phyloP scores from a whole-genome alignment of 352 stramenopile species.

The Globisporangium ultimum region DNA sequence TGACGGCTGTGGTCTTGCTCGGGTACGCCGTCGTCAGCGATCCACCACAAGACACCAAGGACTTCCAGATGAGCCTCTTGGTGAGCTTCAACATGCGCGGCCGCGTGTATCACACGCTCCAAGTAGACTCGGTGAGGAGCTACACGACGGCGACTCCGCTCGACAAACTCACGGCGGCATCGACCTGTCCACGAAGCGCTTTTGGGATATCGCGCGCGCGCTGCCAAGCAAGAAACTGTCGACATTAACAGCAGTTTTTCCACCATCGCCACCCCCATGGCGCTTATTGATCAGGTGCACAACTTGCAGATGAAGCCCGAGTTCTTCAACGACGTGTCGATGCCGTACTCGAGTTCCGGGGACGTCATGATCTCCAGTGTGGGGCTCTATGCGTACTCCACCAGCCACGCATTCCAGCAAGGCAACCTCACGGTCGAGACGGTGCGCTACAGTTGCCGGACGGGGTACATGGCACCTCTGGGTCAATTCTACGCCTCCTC shows the following conservation, averaged over 20 bases:
- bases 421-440: conserved; percentile 6
- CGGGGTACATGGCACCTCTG: conserved; percentile 8
- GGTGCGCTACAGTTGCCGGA: conserved; percentile 9
- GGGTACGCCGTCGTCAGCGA: conserved; percentile 14
- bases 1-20: conserved; percentile 24
- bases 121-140: conserved; percentile 23
- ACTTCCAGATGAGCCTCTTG: conserved; percentile 18
- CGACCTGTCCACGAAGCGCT: not conserved
- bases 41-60: conserved; percentile 13
- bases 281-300: not conserved
- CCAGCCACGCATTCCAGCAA: not conserved
- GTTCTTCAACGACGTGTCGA: conserved; percentile 4
- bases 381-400: conserved; percentile 6
- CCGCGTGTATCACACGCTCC: conserved; percentile 15
- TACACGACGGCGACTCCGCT: conserved; percentile 14
- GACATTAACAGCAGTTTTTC: conserved; percentile 6
- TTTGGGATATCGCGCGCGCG: conserved; percentile 16
- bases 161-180: not conserved
- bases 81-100: conserved; percentile 25
- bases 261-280: not conserved
- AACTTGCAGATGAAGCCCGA: not conserved
- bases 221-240: conserved; percentile 6
- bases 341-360: not conserved
- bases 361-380: conserved; percentile 13
- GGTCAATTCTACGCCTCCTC: conserved; percentile 17